These are phyloP conservation scores for Wilhelminamyces savonicus DNA, from an alignment of 805 yeast genomes.

Conservation along the genomic window DNA sequence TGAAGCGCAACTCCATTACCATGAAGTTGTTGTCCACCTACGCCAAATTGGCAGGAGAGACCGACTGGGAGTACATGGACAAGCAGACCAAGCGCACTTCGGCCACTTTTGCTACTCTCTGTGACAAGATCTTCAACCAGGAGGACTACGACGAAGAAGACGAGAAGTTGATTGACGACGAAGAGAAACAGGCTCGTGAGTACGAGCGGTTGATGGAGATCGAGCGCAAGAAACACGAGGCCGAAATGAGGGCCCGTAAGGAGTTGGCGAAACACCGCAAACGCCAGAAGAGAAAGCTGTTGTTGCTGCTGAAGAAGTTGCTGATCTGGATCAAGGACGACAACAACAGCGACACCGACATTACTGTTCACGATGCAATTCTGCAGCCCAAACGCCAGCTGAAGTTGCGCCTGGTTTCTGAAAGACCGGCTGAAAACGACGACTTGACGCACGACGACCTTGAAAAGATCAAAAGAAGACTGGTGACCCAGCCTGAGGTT, in stretches of 20 bases:
- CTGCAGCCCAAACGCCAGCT: conserved; percentile 33
- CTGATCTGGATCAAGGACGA: conserved; percentile 33
- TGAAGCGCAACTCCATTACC: conserved; percentile 65
- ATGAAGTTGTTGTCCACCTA: conserved; percentile 65
- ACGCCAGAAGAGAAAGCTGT: conserved; percentile 35
- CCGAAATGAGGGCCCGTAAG: conserved; percentile 42
- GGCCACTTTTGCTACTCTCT: conserved; percentile 69
- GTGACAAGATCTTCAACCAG: conserved; percentile 72
- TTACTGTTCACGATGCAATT: conserved; percentile 22
- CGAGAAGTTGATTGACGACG: conserved; percentile 35
- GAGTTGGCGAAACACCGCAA: conserved; percentile 41
- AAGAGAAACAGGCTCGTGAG: conserved; percentile 36
- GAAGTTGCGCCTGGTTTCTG: conserved; percentile 33
- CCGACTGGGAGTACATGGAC: conserved; percentile 65
- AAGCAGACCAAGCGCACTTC: conserved; percentile 71
- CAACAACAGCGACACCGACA: conserved; percentile 12
- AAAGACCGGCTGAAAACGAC: conserved; percentile 15
- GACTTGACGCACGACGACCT: conserved; percentile 41
- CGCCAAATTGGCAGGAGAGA: conserved; percentile 60
- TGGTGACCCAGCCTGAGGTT: conserved; percentile 38
- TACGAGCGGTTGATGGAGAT: conserved; percentile 43
- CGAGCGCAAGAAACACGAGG: conserved; percentile 45
- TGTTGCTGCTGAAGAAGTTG: conserved; percentile 31
- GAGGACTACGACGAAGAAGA: conserved; percentile 50
- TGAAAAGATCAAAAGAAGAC: conserved; percentile 38